Base-by-base conservation (phyloP, 1,284 basidiomycete species). In the Hemileia vastatrix region DNA sequence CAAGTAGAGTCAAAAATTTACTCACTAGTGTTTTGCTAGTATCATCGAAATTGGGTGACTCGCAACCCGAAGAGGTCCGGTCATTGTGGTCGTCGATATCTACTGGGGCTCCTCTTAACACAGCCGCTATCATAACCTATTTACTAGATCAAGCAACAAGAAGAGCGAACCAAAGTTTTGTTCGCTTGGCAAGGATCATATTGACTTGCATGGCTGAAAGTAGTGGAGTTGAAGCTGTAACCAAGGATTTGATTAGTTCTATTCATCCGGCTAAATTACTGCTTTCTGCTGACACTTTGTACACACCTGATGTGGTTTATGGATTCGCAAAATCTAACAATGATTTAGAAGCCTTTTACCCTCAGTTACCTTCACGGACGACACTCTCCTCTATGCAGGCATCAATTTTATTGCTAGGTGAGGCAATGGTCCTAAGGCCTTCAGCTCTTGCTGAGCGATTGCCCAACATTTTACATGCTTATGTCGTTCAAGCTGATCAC, bases 401-500 rank as follows among this genome's bases (percentile, higher is more conserved):
- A n/a, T 43, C 54, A 1, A 54, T 62, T 19, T 53, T 62, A 18
- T 44, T 62, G 18, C 24, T 62, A 24, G 53, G 60, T 50, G 60
- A 62, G 44, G 53, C 60, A 9, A 55, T 55, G 45, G 53, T 62
- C 19, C 45, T 62, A 44, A 36, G 52, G 13, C 60, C 60, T 19
- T 31, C 55, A 24, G 23, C 43, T 19, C 24, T 62, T n/a, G 43
- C 6, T 31, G 60, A 62, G 49, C 53, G 60, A 3, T 47, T 62
- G 18, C 31, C 60, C 8, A 51, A 54, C 13, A 49, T 62, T 15
- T 43, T 62, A 24, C 60, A 62, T 49, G 60, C 60, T 27, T 50
- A 62, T 44, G 47, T 62, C 13, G 53, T 62, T 27, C 60, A 62
- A 44, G 60, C 54, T 6, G 60, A 62, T 44, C 60, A 62, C 43